These are phyloP conservation scores for Hygrophila difformis DNA, from an alignment of 257 asterid genomes.

Conservation along the genomic window DNA sequence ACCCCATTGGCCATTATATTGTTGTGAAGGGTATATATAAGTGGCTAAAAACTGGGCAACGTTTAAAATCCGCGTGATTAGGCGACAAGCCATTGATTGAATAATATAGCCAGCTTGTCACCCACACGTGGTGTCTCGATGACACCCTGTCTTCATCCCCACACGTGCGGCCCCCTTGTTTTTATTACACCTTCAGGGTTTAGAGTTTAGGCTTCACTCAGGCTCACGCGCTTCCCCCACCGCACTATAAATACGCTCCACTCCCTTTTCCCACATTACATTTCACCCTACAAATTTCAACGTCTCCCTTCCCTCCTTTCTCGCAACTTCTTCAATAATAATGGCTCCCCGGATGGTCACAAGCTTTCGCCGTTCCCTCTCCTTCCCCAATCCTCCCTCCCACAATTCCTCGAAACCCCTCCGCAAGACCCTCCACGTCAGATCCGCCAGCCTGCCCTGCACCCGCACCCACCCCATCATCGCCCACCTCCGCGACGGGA, in stretches of 20 bases:
- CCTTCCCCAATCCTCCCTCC: conserved; percentile 55
- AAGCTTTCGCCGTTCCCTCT: conserved; percentile 65
- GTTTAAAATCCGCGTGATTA: too few species aligned
- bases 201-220: too few species aligned
- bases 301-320: neutral
- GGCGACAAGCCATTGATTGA: neutral
- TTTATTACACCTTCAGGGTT: neutral
- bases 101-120: conserved; percentile 21
- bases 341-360: conserved; percentile 72
- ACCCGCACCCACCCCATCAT: conserved; percentile 63
- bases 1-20: too few species aligned
- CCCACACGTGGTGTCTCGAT: conserved; percentile 19
- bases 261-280: neutral
- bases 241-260: conserved; percentile 18
- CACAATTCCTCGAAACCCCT: conserved; percentile 26
- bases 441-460: conserved; percentile 84
- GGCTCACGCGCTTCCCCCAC: conserved; percentile 14
- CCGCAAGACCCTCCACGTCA: conserved; percentile 42
- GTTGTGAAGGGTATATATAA: too few species aligned
- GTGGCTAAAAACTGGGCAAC: too few species aligned
- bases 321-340: neutral
- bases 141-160: too few species aligned
- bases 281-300: conserved; percentile 2
- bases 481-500: conserved; percentile 49
- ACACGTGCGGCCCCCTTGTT: too few species aligned